phyloP scores from a whole-genome alignment of 2,329 filamentous ascomycete species.

The Ascosphaera aggregata region DNA sequence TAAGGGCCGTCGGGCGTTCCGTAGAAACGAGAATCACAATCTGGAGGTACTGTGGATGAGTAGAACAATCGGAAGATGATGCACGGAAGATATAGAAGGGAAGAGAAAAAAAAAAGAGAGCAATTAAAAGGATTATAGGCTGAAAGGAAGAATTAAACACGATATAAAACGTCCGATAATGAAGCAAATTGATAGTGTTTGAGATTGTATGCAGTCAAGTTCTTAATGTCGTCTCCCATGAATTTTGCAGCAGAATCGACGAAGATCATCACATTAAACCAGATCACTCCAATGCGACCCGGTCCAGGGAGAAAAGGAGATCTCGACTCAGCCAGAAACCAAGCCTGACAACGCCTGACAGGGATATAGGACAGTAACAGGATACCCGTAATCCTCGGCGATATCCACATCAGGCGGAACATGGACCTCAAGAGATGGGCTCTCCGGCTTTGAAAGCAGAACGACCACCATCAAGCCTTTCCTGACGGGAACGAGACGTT shows the following conservation, averaged over 20 bases:
- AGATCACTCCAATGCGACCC: not conserved
- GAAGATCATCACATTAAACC: not conserved
- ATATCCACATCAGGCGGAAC: not conserved
- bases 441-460: not conserved
- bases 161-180: not conserved
- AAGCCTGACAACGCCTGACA: not conserved
- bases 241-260: not conserved
- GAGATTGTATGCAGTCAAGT: no score
- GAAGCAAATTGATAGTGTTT: no score
- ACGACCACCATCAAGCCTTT: not conserved
- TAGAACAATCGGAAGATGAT: not conserved
- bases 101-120: not conserved
- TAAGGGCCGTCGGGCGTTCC: not conserved
- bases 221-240: no score
- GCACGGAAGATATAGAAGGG: not conserved
- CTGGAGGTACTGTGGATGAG: not conserved
- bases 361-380: not conserved
- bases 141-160: not conserved
- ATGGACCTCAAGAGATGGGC: not conserved
- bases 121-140: no score
- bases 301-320: not conserved
- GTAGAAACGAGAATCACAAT: not conserved
- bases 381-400: not conserved
- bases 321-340: not conserved
- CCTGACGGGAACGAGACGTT: not conserved